Evolutionary conservation across 371 early-diverging fungal genomes (phyloP), one percentile per base, ranked within the genome.

Genomic region (Saksenaea vasiformis): DNA sequence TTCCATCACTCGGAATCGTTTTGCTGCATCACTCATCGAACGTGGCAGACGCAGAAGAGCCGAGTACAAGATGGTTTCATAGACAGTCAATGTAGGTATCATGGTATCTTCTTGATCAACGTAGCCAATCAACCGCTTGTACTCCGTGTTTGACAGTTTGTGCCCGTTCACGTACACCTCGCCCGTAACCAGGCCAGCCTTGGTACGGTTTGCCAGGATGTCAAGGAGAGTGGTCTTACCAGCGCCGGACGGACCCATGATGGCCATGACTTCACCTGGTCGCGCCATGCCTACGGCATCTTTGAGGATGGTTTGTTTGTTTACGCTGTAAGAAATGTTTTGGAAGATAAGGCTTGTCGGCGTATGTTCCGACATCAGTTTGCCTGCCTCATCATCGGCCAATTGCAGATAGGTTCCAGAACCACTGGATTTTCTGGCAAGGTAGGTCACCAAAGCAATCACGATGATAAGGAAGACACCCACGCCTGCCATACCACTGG

Each of bases 31-130:
- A 11, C 87, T 77, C 80, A 90, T 87, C 3, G 78, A 77, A 38
- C 83, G 83, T 10, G 93, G 93, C 22, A 95, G 75, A n/a, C 95
- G 88, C 54, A 96, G 67, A 58, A 83, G 73, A 14, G 93, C 92
- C 15, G 92, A 89, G 77, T 92, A 92, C 17, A 85, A 71, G 54
- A 94, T 88, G 9, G 93, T 90, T 62, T 95, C 95, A 34, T 85
- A 82, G 0, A 94, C 93, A 0, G 94, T 94, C 79, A 91, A 81
- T 0, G 94, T 93, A 3, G 91, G 79, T 26, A 93, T 83, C 69
- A 95, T 85, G 2, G 91, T 86, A 65, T 95, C 95, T 64, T 95
- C 95, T 72, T 95, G 94, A 72, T 90, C 87, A 5, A 94, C 93
- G 68, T 89, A 95, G 5, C 93, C 94, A 37, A 90, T 87, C 13